phyloP scores from a whole-genome alignment of 2,329 filamentous ascomycete species.

The Elsinoe perseae region DNA sequence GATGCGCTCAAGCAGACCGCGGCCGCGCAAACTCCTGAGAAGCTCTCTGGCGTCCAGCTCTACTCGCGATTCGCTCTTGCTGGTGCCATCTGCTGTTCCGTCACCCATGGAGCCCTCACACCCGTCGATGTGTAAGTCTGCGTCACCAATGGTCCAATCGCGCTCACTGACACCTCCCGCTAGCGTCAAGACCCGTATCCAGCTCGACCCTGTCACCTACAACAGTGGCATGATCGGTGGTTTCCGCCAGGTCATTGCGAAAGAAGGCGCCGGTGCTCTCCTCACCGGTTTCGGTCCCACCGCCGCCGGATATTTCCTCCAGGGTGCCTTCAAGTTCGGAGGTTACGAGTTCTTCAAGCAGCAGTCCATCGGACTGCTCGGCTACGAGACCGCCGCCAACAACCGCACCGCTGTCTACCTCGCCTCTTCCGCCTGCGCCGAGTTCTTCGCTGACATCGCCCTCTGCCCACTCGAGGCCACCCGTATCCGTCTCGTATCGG shows the following conservation, averaged over 20 bases:
- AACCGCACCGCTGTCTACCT: conserved; percentile 77
- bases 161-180: background rate
- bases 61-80: conserved; percentile 97
- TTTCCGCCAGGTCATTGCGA: conserved; percentile 76
- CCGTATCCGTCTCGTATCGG: conserved; percentile 85
- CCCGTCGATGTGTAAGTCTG: conserved; percentile 99
- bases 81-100: conserved; percentile 93
- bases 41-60: conserved; percentile 59
- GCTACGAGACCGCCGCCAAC: conserved; percentile 66
- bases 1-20: conserved; percentile 45
- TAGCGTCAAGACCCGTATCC: conserved; percentile 83
- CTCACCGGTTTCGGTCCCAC: conserved; percentile 80
- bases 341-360: conserved; percentile 97
- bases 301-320: conserved; percentile 85
- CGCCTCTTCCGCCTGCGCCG: conserved; percentile 52
- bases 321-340: conserved; percentile 89
- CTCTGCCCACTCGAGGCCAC: conserved; percentile 89
- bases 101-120: conserved; percentile 94
- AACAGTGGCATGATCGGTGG: conserved; percentile 80
- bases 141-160: background rate
- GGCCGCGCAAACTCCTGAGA: conserved; percentile 41
- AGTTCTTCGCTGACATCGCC: conserved; percentile 67
- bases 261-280: conserved; percentile 78
- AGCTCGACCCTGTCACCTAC: conserved; percentile 84
- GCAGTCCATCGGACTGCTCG: conserved; percentile 72